A percentile compares a stretch with the other conserved stretches of the same genome.
phyloP scores from a whole-genome alignment of 169 alveolate species.

The Eimeria maxima region DNA sequence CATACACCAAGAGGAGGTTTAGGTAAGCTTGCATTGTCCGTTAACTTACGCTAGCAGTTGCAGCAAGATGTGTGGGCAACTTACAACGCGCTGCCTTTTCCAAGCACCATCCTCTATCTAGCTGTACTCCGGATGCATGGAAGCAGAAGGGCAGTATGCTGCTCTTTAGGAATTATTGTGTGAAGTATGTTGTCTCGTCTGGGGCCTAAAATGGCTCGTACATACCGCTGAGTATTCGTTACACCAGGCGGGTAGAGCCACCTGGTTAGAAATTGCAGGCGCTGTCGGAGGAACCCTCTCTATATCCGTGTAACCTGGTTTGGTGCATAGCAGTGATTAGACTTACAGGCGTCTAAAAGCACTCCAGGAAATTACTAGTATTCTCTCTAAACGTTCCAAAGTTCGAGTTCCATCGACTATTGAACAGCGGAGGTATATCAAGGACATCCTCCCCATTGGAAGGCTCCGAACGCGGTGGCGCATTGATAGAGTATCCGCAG shows the following conservation, averaged over 20 bases:
- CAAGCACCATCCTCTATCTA: not conserved
- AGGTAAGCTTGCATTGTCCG: not conserved
- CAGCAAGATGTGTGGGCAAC: not conserved
- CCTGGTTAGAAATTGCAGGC: not conserved
- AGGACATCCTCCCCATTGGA: not conserved
- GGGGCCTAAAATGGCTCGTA: not conserved
- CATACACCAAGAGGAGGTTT: not conserved
- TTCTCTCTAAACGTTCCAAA: too few species aligned
- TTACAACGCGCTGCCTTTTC: not conserved
- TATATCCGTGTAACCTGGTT: not conserved
- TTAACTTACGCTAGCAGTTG: not conserved
- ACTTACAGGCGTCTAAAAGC: too few species aligned
- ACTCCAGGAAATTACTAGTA: too few species aligned
- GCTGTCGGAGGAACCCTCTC: not conserved
- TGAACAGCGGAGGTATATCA: not conserved
- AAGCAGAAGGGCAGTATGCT: not conserved
- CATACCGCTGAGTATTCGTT: not conserved
- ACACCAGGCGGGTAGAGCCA: not conserved
- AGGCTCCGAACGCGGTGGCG: not conserved
- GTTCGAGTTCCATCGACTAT: too few species aligned
- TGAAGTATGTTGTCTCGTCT: not conserved
- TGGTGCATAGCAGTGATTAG: not conserved
- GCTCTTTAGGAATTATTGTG: not conserved
- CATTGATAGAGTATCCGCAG: not conserved
- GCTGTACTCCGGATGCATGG: not conserved